These are phyloP conservation scores for Fragaria ananassa DNA, from an alignment of 306 rosid species.

Conservation along the genomic window DNA sequence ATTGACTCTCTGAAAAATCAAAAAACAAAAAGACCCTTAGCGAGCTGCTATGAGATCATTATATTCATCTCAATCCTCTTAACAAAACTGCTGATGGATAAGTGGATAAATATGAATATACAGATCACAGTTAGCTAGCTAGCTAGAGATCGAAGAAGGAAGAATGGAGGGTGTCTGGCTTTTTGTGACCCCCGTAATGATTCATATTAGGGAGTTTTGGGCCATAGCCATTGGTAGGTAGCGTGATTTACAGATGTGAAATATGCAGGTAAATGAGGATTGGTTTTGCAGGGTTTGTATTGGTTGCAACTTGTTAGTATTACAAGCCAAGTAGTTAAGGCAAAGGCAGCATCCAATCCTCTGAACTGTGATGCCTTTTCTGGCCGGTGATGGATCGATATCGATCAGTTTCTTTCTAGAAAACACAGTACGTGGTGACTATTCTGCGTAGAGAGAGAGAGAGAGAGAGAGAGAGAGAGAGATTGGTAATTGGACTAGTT, in stretches of 20 bases:
- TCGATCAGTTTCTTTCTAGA: constrained; percentile 20
- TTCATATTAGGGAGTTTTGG: not conserved
- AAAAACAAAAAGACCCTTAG: too few relatives aligned
- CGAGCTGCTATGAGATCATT: not conserved
- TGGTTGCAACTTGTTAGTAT: constrained; percentile 42
- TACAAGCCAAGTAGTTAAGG: constrained; percentile 20
- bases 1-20: not conserved
- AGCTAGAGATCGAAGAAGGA: not conserved
- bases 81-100: not conserved
- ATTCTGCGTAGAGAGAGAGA: not conserved
- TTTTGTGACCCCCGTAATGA: not conserved
- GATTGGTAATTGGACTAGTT: constrained; percentile 4
- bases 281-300: constrained; percentile 23
- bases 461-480: not conserved
- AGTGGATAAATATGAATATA: constrained; percentile 5
- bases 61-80: constrained; percentile 4
- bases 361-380: constrained; percentile 9
- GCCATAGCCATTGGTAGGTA: not conserved
- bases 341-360: not conserved
- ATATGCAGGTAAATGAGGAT: constrained; percentile 15
- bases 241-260: not conserved
- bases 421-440: not conserved
- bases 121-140: not conserved
- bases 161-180: not conserved
- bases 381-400: not conserved